Base-by-base conservation (phyloP, 2,329 filamentous ascomycete genomes). In the Exophiala calicioides region DNA sequence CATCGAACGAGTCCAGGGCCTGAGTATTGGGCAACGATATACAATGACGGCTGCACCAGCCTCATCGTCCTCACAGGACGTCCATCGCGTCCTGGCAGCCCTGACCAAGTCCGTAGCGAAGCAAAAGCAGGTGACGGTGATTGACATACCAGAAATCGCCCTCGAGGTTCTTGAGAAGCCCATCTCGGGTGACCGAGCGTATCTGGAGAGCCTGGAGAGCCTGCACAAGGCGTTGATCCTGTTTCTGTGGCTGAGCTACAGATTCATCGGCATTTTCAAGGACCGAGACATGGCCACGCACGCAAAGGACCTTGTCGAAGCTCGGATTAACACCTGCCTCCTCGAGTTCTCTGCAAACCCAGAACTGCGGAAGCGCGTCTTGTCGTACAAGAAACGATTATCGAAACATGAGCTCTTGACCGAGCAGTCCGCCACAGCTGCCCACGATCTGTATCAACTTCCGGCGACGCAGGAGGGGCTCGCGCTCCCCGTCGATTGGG, bases 241-340 rank as follows among this genome's bases (percentile, higher is more conserved):
- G 35, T 98, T 97, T 63, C 76, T 95, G 2, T 98, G 93, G 93
- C 75, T 98, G 12, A 91, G 87, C 58, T 97, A 91, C 67, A 84
- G 91, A 5, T 95, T 91, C 65, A 76, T 82, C 3, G 87, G 88
- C 37, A 77, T 94, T 39, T 95, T 96, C 65, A 78, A 73, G 4
- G 87, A 84, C 55, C 81, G 91, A 58, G 73, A 74, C 1, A 74
- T 95, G 32, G 90, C 88, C 0, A 85, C 87, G 55, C 83, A 95
- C 62, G 81, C 88, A 37, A 95, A 95, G 62, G 67, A 70, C 5
- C 65, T 94, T 38, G 83, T 90, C 2, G 90, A 96, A 68, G 75
- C 81, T 40, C 82, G 80, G 63, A 90, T 97, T 61, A 78, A 85
- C 54, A 67, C 75, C 6, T 78, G 78, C 10, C 71, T 89, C 21